These are phyloP conservation scores for Psophocarpus tetragonolobus DNA, from an alignment of 306 rosid species.

Conservation along the genomic window DNA sequence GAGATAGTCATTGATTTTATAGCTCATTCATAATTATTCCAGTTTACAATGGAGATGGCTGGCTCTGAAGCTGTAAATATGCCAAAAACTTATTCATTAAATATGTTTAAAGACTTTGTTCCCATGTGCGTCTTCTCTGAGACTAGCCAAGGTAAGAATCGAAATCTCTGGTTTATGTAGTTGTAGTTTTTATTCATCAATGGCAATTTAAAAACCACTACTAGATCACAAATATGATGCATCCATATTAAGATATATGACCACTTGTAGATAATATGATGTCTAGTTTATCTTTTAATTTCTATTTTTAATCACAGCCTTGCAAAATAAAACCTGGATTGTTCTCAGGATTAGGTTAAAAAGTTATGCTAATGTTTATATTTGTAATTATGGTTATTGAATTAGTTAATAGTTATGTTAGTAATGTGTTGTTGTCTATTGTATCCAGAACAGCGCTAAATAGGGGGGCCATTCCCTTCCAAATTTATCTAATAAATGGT, in stretches of 20 bases:
- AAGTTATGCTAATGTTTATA: constrained; percentile 2
- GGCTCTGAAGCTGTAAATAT: constrained; percentile 58
- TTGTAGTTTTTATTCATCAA: neutral
- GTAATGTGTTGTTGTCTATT: neutral
- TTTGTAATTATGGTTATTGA: neutral
- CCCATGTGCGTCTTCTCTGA: constrained; percentile 95
- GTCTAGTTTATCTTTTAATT: neutral
- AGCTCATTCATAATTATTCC: constrained; percentile 33
- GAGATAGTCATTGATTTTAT: constrained; percentile 29
- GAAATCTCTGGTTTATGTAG: constrained; percentile 9
- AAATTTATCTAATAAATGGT: neutral
- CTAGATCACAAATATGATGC: neutral
- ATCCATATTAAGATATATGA: constrained; percentile 18
- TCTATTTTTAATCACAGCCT: neutral
- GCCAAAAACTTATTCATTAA: constrained; percentile 75
- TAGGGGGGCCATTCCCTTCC: neutral
- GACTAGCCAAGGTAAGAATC: constrained; percentile 75
- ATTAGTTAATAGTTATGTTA: neutral
- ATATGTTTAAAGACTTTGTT: constrained; percentile 90
- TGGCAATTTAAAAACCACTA: constrained; percentile 13
- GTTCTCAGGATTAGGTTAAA: neutral
- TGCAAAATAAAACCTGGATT: constrained; percentile 3
- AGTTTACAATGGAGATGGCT: constrained; percentile 96
- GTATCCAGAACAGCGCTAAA: neutral
- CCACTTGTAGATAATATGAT: neutral